A percentile compares a stretch with the other conserved stretches of the same genome.
Evolutionary conservation across 805 yeast species (phyloP).

Genomic region (Candida sithepensis): DNA sequence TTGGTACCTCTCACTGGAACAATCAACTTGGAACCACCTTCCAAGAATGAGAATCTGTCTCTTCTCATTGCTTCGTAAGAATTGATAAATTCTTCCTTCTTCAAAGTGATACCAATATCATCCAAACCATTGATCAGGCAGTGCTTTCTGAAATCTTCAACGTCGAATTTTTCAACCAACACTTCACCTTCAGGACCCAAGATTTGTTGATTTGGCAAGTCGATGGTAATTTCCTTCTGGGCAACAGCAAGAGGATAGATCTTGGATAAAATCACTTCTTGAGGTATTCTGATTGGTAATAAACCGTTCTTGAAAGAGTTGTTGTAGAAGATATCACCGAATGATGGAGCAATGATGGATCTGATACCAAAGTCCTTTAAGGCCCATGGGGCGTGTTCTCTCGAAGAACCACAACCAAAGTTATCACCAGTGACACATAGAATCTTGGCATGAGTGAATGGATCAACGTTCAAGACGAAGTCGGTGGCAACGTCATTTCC

Average conservation of each 20-base stretch:
- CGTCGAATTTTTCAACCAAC: constrained; percentile 76
- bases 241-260: constrained; percentile 76
- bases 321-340: constrained; percentile 97
- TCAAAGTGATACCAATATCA: constrained; percentile 93
- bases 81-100: constrained; percentile 74
- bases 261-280: constrained; percentile 65
- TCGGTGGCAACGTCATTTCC: constrained; percentile 84
- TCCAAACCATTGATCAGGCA: constrained; percentile 93
- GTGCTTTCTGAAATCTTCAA: constrained; percentile 91
- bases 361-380: constrained; percentile 95
- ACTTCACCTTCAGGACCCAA: constrained; percentile 63
- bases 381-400: constrained; percentile 99
- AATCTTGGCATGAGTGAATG: constrained; percentile 76
- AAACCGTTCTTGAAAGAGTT: constrained; percentile 96
- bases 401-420: constrained; percentile 98
- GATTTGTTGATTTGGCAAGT: constrained; percentile 84
- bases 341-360: constrained; percentile 94
- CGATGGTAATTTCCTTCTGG: constrained; percentile 71
- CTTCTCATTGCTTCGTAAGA: constrained; percentile 76
- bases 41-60: constrained; percentile 83
- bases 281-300: constrained; percentile 88
- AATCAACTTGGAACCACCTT: constrained; percentile 74
- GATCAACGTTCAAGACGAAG: constrained; percentile 81
- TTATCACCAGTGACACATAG: constrained; percentile 92
- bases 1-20: constrained; percentile 65